Evolutionary conservation across 306 rosid genomes (phyloP).

Genomic region (Quercus engelmannii): DNA sequence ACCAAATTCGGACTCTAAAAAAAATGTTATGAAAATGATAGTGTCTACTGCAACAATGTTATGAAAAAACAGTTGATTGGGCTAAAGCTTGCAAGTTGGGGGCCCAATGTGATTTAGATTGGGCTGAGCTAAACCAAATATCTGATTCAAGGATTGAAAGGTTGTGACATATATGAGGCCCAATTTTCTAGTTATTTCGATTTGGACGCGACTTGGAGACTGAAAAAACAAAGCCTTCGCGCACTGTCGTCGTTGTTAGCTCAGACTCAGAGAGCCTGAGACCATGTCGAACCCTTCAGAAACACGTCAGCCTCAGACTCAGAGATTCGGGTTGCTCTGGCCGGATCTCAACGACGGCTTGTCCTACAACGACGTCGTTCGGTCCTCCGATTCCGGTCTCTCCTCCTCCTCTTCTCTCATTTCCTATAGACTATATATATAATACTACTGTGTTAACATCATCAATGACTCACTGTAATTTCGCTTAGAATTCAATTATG

Average conservation of each 20-base stretch:
- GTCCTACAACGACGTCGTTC: slow-evolving; percentile 69
- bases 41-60: no score
- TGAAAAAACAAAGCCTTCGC: neutral
- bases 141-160: no score
- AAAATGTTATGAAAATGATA: no score
- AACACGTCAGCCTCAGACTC: neutral
- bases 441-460: neutral
- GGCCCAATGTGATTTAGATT: no score
- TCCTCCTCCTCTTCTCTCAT: neutral
- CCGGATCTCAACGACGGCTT: slow-evolving; percentile 84
- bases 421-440: neutral
- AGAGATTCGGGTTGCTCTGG: slow-evolving; percentile 58
- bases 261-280: neutral
- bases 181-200: neutral
- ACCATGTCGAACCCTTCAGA: slow-evolving; percentile 10
- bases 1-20: no score
- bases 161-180: no score
- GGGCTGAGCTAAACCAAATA: no score
- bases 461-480: neutral
- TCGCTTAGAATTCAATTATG: neutral
- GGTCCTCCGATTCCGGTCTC: slow-evolving; percentile 59
- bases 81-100: no score
- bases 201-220: neutral
- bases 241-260: neutral
- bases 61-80: no score